phyloP scores from a whole-genome alignment of 352 stramenopile species.

The Phytophthora idaei region DNA sequence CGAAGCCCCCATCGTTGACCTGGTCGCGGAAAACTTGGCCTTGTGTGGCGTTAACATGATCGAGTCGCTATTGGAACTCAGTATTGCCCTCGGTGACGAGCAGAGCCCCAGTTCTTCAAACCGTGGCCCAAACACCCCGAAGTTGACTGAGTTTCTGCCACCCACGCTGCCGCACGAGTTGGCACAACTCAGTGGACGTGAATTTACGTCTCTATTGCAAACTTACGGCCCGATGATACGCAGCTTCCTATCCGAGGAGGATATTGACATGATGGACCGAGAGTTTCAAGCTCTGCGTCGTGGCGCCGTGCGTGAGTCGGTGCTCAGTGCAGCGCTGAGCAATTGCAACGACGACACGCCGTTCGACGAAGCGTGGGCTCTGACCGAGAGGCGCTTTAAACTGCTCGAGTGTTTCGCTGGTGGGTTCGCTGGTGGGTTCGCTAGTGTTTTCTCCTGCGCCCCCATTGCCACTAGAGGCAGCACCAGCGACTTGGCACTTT shows the following conservation, averaged over 20 bases:
- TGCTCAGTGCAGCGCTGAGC: conserved; percentile 25
- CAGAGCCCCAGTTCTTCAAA: conserved; percentile 8
- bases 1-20: conserved; percentile 42
- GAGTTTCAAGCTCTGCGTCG: conserved; percentile 39
- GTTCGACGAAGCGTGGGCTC: conserved; percentile 54
- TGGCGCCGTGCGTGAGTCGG: conserved; percentile 25
- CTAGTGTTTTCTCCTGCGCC: conserved; percentile 44
- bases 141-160: conserved; percentile 31
- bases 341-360: conserved; percentile 30
- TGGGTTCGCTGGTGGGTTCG: conserved; percentile 64
- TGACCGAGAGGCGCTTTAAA: conserved; percentile 44
- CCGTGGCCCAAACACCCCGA: conserved; percentile 3
- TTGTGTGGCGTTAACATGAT: conserved; percentile 48
- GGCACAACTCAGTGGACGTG: conserved; percentile 47
- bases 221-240: conserved; percentile 38
- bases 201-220: conserved; percentile 50
- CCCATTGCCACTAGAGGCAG: conserved; percentile 12
- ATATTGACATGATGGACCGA: conserved; percentile 41
- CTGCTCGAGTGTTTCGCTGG: conserved; percentile 63
- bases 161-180: conserved; percentile 60
- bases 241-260: conserved; percentile 34
- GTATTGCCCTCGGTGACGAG: conserved; percentile 18
- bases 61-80: conserved; percentile 47
- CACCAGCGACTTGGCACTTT: conserved; percentile 30
- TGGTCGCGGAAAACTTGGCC: conserved; percentile 39